Conservation (phyloP, 768 basidiomycete species). For the Panus rudis region DNA sequence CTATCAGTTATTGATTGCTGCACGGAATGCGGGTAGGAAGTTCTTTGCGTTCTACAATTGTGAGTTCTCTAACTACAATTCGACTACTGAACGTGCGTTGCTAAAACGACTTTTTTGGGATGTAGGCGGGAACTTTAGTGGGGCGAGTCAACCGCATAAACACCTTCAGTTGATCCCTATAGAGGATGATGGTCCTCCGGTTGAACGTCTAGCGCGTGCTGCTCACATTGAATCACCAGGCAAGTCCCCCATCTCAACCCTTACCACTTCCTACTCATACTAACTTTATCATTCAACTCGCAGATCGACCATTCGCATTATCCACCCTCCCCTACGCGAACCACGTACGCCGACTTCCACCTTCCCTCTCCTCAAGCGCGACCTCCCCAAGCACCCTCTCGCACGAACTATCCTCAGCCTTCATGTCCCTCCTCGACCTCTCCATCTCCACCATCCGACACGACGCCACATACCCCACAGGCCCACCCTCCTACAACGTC, state of each 20-base stretch:
- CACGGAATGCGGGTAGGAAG: conserved; percentile 46
- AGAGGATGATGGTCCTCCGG: conserved; percentile 60
- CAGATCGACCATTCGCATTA: conserved; percentile 71
- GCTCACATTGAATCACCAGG: conserved; percentile 54
- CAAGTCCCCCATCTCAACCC: conserved; percentile 23
- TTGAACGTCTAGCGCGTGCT: conserved; percentile 61
- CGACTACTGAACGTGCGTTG: background rate
- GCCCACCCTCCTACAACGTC: conserved; percentile 76
- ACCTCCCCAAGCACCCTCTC: conserved; percentile 39
- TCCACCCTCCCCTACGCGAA: conserved; percentile 71
- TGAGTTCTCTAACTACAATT: conserved; percentile 24
- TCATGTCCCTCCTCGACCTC: conserved; percentile 71
- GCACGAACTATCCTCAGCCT: conserved; percentile 47
- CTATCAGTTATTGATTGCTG: conserved; percentile 69
- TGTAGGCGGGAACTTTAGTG: conserved; percentile 67
- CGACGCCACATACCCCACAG: conserved; percentile 51
- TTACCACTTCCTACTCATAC: background rate
- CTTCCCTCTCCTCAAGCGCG: conserved; percentile 26
- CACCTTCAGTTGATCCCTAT: conserved; percentile 83
- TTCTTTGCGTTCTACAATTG: conserved; percentile 92
- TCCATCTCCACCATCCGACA: conserved; percentile 67
- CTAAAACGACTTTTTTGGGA: background rate
- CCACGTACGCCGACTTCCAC: conserved; percentile 60
- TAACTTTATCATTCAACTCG: background rate
- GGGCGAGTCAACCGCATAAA: conserved; percentile 87